Evolutionary conservation across 2,329 filamentous ascomycete species (phyloP).

Genomic region (Nannizziopsis barbatae): DNA sequence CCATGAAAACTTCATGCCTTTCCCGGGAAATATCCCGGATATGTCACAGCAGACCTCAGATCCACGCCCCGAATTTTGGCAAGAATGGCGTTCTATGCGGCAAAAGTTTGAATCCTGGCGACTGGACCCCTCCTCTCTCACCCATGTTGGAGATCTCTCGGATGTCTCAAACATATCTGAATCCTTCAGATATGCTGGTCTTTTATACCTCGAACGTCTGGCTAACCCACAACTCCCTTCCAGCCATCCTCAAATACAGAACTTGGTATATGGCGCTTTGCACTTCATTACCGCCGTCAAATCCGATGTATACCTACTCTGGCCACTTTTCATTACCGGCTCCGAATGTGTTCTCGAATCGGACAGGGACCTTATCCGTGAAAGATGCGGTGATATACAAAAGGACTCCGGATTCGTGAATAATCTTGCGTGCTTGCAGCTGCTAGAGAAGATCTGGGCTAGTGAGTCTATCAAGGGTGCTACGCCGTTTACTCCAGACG

Average conservation of each 20-base stretch:
- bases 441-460: conserved; percentile 75
- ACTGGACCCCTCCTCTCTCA: conserved; percentile 36
- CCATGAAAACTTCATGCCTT: background rate
- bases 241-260: conserved; percentile 66
- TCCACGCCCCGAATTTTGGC: conserved; percentile 57
- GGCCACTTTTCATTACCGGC: conserved; percentile 84
- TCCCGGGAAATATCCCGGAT: background rate
- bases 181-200: conserved; percentile 76
- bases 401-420: conserved; percentile 85
- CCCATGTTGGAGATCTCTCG: conserved; percentile 47
- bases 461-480: conserved; percentile 21
- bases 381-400: conserved; percentile 76
- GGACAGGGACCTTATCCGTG: conserved; percentile 67
- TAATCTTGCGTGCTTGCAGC: conserved; percentile 73
- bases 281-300: conserved; percentile 73
- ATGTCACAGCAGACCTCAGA: conserved; percentile 35
- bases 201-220: conserved; percentile 81
- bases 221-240: conserved; percentile 65
- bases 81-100: conserved; percentile 63
- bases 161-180: conserved; percentile 77
- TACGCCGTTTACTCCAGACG: background rate
- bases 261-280: conserved; percentile 68
- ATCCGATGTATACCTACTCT: conserved; percentile 78
- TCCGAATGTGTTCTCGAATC: conserved; percentile 76
- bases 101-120: conserved; percentile 70